Evolutionary conservation across 495 filamentous ascomycete genomes (phyloP).

Genomic region (Opeltia flavorubescens): DNA sequence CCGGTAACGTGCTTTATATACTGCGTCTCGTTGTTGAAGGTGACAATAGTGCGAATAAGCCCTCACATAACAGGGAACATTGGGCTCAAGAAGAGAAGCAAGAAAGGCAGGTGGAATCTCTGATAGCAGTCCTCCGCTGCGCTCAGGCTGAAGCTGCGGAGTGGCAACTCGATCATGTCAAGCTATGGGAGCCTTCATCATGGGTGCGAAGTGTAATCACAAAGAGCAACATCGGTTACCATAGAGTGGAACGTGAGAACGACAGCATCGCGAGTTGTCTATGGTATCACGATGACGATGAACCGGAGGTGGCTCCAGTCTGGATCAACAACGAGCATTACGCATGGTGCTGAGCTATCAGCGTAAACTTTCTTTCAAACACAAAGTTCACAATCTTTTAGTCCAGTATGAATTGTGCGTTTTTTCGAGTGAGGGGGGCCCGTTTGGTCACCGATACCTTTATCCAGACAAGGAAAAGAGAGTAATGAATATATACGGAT

Average conservation of each 20-base stretch:
- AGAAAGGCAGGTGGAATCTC: background rate
- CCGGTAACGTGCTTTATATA: constrained; percentile 7
- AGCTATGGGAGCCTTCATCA: constrained; percentile 10
- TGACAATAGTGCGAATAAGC: background rate
- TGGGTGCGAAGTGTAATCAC: constrained; percentile 4
- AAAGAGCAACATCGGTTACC: constrained; percentile 2
- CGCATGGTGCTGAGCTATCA: constrained; percentile 1
- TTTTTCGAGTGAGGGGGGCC: too few species aligned
- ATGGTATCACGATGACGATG: constrained; percentile 5
- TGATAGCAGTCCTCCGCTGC: constrained; percentile 9
- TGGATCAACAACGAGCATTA: background rate
- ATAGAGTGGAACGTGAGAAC: constrained; percentile 6
- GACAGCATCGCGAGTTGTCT: constrained; percentile 8
- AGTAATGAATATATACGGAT: too few species aligned
- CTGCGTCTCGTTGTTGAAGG: constrained; percentile 7
- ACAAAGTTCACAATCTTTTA: too few species aligned
- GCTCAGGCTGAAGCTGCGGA: constrained; percentile 9
- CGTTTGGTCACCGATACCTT: too few species aligned
- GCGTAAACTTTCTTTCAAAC: too few species aligned
- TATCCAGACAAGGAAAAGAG: too few species aligned
- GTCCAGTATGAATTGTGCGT: too few species aligned
- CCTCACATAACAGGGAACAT: background rate
- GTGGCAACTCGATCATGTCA: constrained; percentile 7
- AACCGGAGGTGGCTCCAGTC: background rate
- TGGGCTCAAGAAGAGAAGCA: background rate